These are phyloP conservation scores for Amylostereum areolatum DNA, from an alignment of 1,284 basidiomycete species.

Conservation along the genomic window DNA sequence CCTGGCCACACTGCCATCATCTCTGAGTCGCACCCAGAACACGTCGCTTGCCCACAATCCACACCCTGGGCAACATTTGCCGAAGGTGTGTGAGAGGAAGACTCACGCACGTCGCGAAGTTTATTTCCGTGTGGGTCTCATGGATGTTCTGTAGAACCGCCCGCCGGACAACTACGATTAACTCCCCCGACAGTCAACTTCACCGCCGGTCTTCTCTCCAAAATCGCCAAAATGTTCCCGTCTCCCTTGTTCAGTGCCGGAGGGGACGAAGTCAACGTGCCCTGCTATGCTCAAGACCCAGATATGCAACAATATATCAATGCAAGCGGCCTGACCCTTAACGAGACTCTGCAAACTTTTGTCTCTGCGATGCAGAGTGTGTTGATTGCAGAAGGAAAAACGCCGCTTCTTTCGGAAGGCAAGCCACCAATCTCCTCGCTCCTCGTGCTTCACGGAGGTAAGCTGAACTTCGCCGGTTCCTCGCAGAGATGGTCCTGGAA, in stretches of 20 bases:
- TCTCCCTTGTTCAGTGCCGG: conserved; percentile 71
- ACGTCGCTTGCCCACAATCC: conserved; percentile 64
- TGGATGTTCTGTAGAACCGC: conserved; percentile 48
- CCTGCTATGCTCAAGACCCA: conserved; percentile 62
- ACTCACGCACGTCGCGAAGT: not conserved
- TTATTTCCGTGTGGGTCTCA: too few relatives aligned
- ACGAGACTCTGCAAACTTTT: conserved; percentile 61
- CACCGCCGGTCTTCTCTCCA: conserved; percentile 38
- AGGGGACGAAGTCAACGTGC: conserved; percentile 76
- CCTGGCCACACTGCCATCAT: conserved; percentile 79
- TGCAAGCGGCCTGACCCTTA: conserved; percentile 45
- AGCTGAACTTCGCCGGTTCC: too few relatives aligned
- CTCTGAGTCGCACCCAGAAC: conserved; percentile 59
- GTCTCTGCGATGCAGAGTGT: conserved; percentile 46
- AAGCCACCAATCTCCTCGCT: conserved; percentile 6
- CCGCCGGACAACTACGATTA: conserved; percentile 76
- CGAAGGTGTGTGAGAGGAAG: conserved; percentile 20
- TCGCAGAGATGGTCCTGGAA: not conserved
- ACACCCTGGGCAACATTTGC: conserved; percentile 63
- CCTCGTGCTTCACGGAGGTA: too few relatives aligned
- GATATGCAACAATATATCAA: conserved; percentile 49
- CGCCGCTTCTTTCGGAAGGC: conserved; percentile 70
- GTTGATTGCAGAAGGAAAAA: conserved; percentile 41
- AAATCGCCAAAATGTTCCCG: conserved; percentile 41
- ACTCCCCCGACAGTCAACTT: conserved; percentile 45